Evolutionary conservation across 805 yeast species (phyloP), one percentile per base, ranked within the genome.

Genomic region (Zygotorulaspora sp.): DNA sequence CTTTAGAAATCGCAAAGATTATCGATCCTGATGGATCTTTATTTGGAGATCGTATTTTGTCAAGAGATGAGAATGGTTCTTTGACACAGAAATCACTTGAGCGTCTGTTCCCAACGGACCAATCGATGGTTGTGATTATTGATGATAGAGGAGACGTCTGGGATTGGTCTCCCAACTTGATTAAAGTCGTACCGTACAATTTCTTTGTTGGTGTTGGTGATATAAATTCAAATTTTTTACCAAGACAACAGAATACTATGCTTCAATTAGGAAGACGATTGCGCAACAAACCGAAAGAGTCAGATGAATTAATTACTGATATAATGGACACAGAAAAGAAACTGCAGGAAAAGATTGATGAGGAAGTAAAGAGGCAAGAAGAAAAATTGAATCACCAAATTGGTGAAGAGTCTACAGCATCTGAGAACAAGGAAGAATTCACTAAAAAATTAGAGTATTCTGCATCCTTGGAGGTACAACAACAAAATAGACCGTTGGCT

Each of bases 141-240:
- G 98, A 92, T 61, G 98, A 92, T 61, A 75, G 98, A 58, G 98
- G 97, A 2, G 98, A 92, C 61, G 98, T 92, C 14, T 92, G 98
- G 98, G 85, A 84, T 55, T 92, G 98, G 98, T 84, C 87, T 49
- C 79, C 83, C 9, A 89, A 92, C 57, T 66, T 92, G 50, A 78
- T 92, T 41, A 86, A 90, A 62, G 97, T 90, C 4, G 83, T 88
- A 2, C 98, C 98, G 0, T 92, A 87, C 59, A 95, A 86, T 58
- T 92, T 92, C 53, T 92, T 92, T 53, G 95, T 89, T 24, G 97
- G 97, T 8, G 87, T 90, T 40, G 98, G 98, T 19, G 98, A 92
- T 66, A 92, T 92, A 55, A 92, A 92, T 55, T 86, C 96, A 14
- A 81, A 87, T 48, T 88, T 88, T 55, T 66, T 92, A 39, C 97